phyloP scores from a whole-genome alignment of 163 green algal genomes.

The Scenedesmus sp. region DNA sequence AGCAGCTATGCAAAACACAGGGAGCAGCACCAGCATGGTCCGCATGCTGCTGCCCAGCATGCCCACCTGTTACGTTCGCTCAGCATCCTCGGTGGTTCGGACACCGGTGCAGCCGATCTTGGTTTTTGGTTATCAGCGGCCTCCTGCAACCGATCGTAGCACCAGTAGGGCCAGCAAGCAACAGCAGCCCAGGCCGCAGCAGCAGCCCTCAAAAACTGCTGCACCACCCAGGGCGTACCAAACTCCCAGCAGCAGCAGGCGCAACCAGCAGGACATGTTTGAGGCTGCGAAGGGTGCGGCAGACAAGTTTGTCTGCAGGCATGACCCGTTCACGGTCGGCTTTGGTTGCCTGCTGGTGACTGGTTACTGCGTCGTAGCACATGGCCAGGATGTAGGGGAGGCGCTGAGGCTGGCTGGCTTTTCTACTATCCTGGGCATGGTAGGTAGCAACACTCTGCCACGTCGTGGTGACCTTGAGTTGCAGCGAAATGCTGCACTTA shows the following conservation, averaged over 20 bases:
- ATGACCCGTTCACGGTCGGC: conserved; percentile 41
- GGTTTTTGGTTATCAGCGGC: background rate
- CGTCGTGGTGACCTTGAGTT: too few species aligned
- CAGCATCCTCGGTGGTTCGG: too few species aligned
- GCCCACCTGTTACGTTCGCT: too few species aligned
- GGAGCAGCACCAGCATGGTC: background rate
- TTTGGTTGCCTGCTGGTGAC: conserved; percentile 33
- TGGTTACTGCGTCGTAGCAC: conserved; percentile 42
- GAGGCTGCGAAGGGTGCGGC: background rate
- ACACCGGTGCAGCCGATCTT: background rate
- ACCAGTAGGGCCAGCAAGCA: background rate
- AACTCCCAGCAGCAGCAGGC: conserved; percentile 14
- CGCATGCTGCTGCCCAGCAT: background rate
- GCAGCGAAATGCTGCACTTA: too few species aligned
- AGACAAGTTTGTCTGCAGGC: background rate
- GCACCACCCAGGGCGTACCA: background rate
- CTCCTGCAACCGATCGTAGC: background rate
- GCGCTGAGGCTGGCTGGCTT: conserved; percentile 31
- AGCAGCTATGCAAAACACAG: background rate
- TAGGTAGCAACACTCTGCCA: background rate
- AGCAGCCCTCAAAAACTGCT: background rate
- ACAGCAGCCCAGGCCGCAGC: background rate
- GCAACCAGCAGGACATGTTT: background rate
- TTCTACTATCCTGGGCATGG: conserved; percentile 48
- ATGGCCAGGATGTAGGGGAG: conserved; percentile 37